phyloP scores from a whole-genome alignment of 202 grass and related monocot species.

The Schoenoplectus tabernaemontani region DNA sequence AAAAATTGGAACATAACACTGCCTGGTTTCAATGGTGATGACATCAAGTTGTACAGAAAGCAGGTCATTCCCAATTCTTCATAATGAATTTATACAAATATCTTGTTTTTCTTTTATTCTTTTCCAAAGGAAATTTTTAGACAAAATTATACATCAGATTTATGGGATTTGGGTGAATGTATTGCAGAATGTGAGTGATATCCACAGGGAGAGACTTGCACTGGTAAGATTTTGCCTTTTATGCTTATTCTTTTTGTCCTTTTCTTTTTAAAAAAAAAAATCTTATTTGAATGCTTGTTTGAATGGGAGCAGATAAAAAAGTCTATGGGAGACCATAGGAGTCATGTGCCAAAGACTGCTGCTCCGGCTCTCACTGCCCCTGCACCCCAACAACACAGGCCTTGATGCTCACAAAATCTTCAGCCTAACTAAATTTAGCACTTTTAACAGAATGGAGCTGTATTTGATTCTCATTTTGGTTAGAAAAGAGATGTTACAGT shows the following conservation, averaged over 20 bases:
- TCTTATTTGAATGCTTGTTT: background rate
- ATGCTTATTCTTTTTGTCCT: background rate
- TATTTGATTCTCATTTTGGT: constrained; percentile 4
- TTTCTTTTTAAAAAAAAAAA: background rate
- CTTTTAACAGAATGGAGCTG: background rate
- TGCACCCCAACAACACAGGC: constrained; percentile 11
- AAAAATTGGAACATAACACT: constrained; percentile 88
- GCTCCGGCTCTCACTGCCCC: constrained; percentile 2
- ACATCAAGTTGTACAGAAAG: constrained; percentile 93
- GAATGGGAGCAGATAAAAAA: constrained; percentile 16
- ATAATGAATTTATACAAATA: constrained; percentile 7
- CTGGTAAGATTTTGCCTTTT: constrained; percentile 37
- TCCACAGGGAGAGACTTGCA: constrained; percentile 93
- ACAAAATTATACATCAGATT: background rate
- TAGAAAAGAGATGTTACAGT: background rate
- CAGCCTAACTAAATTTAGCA: background rate
- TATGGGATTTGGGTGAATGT: constrained; percentile 23
- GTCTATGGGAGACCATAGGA: constrained; percentile 17
- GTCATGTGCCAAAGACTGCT: background rate
- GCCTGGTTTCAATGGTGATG: constrained; percentile 87
- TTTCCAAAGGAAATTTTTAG: background rate
- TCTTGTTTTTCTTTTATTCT: background rate
- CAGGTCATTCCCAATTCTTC: constrained; percentile 39
- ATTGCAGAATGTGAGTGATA: constrained; percentile 81
- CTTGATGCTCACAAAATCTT: background rate